phyloP scores from a whole-genome alignment of 805 yeast species.

The Candida dendrica region DNA sequence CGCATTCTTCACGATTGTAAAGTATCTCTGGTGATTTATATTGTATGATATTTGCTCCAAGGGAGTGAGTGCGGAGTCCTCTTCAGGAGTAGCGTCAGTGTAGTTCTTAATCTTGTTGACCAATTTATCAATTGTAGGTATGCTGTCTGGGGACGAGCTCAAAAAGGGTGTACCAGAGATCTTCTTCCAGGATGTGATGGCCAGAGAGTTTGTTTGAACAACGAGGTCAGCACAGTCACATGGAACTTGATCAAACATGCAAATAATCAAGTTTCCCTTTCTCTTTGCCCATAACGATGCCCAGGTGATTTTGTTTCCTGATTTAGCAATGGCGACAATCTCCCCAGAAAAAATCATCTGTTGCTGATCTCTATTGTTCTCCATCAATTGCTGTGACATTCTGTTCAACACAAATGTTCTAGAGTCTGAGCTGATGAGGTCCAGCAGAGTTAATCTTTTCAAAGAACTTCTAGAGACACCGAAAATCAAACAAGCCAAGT shows the following conservation, averaged over 20 bases:
- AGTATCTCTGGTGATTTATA: slow-evolving; percentile 56
- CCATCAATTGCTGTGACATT: slow-evolving; percentile 29
- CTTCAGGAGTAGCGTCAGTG: slow-evolving; percentile 5
- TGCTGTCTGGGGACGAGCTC: slow-evolving; percentile 3
- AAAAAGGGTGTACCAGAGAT: slow-evolving; percentile 18
- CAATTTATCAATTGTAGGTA: slow-evolving; percentile 15
- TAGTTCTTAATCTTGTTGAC: slow-evolving; percentile 18
- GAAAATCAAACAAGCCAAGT: slow-evolving; percentile 79
- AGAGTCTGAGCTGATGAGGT: slow-evolving; percentile 71
- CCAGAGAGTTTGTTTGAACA: slow-evolving; percentile 21
- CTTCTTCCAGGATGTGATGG: slow-evolving; percentile 15
- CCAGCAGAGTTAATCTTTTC: slow-evolving; percentile 58
- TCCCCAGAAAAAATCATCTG: slow-evolving; percentile 74
- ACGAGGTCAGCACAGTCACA: slow-evolving; percentile 58
- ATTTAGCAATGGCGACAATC: slow-evolving; percentile 69
- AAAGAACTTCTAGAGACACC: slow-evolving; percentile 68
- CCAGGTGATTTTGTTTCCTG: slow-evolving; percentile 64
- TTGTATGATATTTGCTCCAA: slow-evolving; percentile 32
- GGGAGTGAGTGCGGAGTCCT: slow-evolving; percentile 16
- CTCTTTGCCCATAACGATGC: slow-evolving; percentile 89
- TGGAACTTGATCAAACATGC: slow-evolving; percentile 83
- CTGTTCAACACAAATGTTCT: slow-evolving; percentile 60
- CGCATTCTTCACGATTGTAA: slow-evolving; percentile 42
- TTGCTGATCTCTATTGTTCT: slow-evolving; percentile 12
- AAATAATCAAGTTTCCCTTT: slow-evolving; percentile 60